Conservation (phyloP, 2,329 filamentous ascomycete species). For the Alternaria longipes region DNA sequence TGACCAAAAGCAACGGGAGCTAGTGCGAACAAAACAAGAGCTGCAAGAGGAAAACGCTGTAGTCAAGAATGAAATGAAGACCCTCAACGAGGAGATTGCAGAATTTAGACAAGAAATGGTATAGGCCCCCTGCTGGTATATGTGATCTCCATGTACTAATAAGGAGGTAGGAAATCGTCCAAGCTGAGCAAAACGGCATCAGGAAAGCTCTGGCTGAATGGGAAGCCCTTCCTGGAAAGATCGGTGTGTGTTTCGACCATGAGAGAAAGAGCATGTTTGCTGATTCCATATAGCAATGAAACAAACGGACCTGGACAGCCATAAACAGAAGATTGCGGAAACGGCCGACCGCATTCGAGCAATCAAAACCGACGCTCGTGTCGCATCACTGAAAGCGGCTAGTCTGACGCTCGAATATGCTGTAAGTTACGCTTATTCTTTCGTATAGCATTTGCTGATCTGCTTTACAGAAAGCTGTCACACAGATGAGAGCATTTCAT, state of each 20-base stretch:
- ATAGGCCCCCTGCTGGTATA: background rate
- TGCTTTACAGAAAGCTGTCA: constrained; percentile 63
- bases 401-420: constrained; percentile 63
- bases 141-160: background rate
- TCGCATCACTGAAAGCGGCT: constrained; percentile 51
- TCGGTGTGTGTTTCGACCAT: constrained; percentile 61
- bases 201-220: constrained; percentile 74
- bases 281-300: constrained; percentile 51
- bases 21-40: constrained; percentile 50
- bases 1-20: constrained; percentile 59
- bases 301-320: constrained; percentile 57
- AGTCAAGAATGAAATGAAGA: constrained; percentile 41
- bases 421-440: constrained; percentile 48
- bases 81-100: constrained; percentile 31
- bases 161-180: constrained; percentile 50
- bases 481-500: constrained; percentile 68
- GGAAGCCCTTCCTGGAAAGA: constrained; percentile 73
- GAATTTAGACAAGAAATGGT: constrained; percentile 21
- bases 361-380: constrained; percentile 55
- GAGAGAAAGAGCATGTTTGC: constrained; percentile 17
- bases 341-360: constrained; percentile 60
- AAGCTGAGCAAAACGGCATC: constrained; percentile 70
- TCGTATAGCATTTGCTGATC: background rate
- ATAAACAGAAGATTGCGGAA: constrained; percentile 53
- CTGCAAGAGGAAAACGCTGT: constrained; percentile 46